Evolutionary conservation across 225 moss, liverwort and hornwort species (phyloP).

Genomic region (Rhytidiadelphus loreus): DNA sequence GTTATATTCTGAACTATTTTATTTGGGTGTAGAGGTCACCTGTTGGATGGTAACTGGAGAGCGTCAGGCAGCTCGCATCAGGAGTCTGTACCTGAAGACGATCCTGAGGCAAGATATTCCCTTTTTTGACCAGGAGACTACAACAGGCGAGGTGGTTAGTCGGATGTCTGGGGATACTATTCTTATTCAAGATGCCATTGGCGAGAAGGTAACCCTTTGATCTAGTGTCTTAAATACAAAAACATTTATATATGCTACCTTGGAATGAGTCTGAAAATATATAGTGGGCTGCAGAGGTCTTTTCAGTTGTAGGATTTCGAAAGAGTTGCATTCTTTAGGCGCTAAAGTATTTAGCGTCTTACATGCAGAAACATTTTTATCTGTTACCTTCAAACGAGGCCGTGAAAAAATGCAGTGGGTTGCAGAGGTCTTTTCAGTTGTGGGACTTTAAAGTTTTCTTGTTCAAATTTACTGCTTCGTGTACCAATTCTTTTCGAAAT

Average conservation of each 20-base stretch:
- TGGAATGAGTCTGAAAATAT: background rate
- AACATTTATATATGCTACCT: background rate
- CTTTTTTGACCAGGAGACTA: slow-evolving; percentile 80
- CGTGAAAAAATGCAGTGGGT: background rate
- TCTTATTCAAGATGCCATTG: slow-evolving; percentile 76
- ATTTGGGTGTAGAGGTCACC: background rate
- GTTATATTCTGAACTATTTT: too few relatives aligned
- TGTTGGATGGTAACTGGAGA: slow-evolving; percentile 83
- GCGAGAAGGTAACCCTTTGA: slow-evolving; percentile 96
- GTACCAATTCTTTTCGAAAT: background rate
- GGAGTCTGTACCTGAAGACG: slow-evolving; percentile 59
- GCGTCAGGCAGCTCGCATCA: slow-evolving; percentile 82
- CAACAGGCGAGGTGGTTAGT: slow-evolving; percentile 81
- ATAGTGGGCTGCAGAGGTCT: background rate
- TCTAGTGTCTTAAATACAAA: background rate
- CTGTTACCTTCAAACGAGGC: background rate
- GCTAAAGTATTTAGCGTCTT: background rate
- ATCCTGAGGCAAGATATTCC: slow-evolving; percentile 78
- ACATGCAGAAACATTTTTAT: background rate
- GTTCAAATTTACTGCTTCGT: background rate
- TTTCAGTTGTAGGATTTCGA: background rate
- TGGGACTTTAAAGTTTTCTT: background rate
- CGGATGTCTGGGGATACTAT: slow-evolving; percentile 91
- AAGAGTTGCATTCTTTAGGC: background rate
- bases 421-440: background rate